Base-by-base conservation (phyloP, 23 red algal genomes). In the Gracilaria gracilis region DNA sequence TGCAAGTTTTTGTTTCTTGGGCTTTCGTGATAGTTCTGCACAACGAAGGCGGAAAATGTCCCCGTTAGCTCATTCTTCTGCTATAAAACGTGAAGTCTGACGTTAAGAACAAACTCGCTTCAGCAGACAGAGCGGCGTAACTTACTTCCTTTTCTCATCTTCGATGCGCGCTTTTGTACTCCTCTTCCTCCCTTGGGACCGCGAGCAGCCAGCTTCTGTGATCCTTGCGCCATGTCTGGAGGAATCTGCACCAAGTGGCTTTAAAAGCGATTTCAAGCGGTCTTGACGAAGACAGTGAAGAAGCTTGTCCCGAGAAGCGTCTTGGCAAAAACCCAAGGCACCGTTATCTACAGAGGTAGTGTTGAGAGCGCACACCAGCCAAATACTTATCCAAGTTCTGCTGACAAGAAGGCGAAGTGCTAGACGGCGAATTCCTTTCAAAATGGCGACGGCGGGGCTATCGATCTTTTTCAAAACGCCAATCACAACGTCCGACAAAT, bases 71-170 rank as follows among this genome's bases (percentile, higher is more conserved):
- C 28, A 55, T 74, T 54, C n/a, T 74, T 29, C 59, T 31, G n/a
- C 27, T n/a, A 25, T 1, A 53, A 48, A 54, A 36, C 37, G 14
- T 21, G 51, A n/a, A 23, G 54, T 61, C 15, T 34, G 57, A 48
- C 50, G 17, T 16, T 23, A 13, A 59, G 25, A 36, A 36, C 4
- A 5, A 16, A 23, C 24, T 16, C n/a, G 36, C 57, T 15, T 47
- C 25, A 21, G 9, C 7, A 29, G 19, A 13, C 0, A 37, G 28
- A 64, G 21, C 4, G 32, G 21, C 19, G 38, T 32, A 31, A 20
- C 84, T 49, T 77, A 88, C 84, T 55, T 72, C 84, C 84, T 88
- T 88, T 88, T 48, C 69, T 72, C 84, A 88, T 88, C 25, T 75
- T 88, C 47, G 84, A 70, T 15, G 84, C 67, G 13, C 66, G 84